Conservation (phyloP, 1,284 basidiomycete species). For the Gymnopus androsaceus region DNA sequence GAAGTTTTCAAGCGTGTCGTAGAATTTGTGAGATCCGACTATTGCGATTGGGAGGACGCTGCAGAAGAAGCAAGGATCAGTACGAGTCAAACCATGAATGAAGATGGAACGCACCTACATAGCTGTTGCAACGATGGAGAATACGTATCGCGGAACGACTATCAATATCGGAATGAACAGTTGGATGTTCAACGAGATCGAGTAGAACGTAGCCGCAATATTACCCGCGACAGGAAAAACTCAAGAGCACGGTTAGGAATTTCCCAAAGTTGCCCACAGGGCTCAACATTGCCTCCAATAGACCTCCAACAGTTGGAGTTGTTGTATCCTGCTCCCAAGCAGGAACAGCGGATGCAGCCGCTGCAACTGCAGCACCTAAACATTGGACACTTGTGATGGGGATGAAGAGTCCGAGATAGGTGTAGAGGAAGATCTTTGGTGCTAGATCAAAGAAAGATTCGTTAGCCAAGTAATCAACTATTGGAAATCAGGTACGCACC, state of each 20-base stretch:
- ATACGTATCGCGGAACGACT: conserved; percentile 81
- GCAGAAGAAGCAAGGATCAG: background rate
- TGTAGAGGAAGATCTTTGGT: conserved; percentile 71
- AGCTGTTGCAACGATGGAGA: conserved; percentile 80
- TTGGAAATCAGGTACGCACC: conserved; percentile 37
- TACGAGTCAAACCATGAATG: background rate
- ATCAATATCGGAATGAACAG: conserved; percentile 71
- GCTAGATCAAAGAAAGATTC: conserved; percentile 33
- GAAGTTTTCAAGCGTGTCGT: conserved; percentile 66
- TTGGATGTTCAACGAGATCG: conserved; percentile 81
- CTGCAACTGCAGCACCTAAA: conserved; percentile 72
- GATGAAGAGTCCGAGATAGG: conserved; percentile 76
- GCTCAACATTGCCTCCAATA: conserved; percentile 74
- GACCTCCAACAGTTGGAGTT: conserved; percentile 66
- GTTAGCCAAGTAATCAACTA: too few relatives aligned
- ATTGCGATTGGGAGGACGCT: conserved; percentile 63
- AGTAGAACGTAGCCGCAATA: conserved; percentile 84
- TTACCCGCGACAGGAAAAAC: conserved; percentile 83
- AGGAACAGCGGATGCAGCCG: conserved; percentile 62
- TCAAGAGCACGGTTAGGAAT: conserved; percentile 84
- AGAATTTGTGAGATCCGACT: conserved; percentile 68
- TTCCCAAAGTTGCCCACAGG: conserved; percentile 78
- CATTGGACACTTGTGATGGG: conserved; percentile 74
- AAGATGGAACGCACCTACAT: conserved; percentile 52
- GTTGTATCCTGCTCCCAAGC: conserved; percentile 68